A percentile compares a stretch with the other conserved stretches of the same genome.
Evolutionary conservation across 257 asterid species (phyloP).

Genomic region (Solanum lycopersicoides): DNA sequence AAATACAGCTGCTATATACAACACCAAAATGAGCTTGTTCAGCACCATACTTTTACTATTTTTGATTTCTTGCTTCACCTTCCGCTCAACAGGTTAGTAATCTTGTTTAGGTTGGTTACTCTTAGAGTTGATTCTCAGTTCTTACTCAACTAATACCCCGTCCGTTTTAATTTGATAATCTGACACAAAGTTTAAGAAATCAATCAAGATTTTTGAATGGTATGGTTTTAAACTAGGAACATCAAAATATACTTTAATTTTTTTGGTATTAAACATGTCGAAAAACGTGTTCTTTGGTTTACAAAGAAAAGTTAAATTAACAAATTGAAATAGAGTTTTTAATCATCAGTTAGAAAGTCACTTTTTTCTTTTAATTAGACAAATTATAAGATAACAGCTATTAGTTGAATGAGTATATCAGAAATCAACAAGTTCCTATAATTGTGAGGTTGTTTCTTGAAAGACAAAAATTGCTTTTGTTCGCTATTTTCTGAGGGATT

Average conservation of each 20-base stretch:
- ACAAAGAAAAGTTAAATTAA: too few species aligned
- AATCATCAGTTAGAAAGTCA: not conserved
- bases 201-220: not conserved
- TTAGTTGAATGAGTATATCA: not conserved
- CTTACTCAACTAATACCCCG: not conserved
- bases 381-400: not conserved
- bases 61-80: conserved; percentile 42
- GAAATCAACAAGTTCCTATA: not conserved
- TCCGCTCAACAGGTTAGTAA: conserved; percentile 43
- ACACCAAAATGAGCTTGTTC: conserved; percentile 29
- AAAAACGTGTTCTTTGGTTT: not conserved
- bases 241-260: not conserved
- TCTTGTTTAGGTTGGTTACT: not conserved
- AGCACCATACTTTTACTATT: conserved; percentile 23
- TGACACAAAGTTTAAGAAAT: not conserved
- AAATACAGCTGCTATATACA: not conserved
- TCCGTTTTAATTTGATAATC: too few species aligned
- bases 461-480: not conserved
- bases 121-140: not conserved
- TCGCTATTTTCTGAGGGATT: not conserved
- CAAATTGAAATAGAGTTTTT: not conserved
- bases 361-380: not conserved
- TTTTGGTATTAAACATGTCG: not conserved
- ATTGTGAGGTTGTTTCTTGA: not conserved
- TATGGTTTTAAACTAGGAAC: not conserved